These are phyloP conservation scores for Metahyphopichia silvanorum DNA, from an alignment of 805 yeast species.

Conservation along the genomic window DNA sequence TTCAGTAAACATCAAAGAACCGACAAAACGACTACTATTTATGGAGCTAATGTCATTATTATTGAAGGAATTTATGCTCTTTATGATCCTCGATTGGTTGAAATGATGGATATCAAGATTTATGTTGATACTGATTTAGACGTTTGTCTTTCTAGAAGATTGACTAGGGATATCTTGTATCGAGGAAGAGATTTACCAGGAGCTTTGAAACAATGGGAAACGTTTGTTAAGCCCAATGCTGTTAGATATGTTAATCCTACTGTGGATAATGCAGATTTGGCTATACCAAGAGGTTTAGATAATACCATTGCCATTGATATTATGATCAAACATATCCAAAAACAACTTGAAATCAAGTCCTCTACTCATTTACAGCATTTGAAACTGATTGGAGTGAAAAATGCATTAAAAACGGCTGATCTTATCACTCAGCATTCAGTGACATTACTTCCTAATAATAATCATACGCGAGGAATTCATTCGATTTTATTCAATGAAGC, in stretches of 20 bases:
- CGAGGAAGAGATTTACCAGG: conserved; percentile 85
- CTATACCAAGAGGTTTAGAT: conserved; percentile 89
- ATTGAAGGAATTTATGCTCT: conserved; percentile 89
- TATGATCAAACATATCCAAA: conserved; percentile 74
- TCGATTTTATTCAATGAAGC: conserved; percentile 59
- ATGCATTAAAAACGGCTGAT: conserved; percentile 21
- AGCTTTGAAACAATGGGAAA: conserved; percentile 84
- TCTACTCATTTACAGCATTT: conserved; percentile 63
- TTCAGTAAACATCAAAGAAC: conserved; percentile 70
- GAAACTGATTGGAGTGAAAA: conserved; percentile 49
- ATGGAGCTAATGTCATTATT: conserved; percentile 92
- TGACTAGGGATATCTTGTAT: conserved; percentile 80
- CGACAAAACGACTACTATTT: conserved; percentile 65
- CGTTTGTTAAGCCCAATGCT: conserved; percentile 89
- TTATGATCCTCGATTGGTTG: conserved; percentile 63
- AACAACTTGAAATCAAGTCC: conserved; percentile 66
- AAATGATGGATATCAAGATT: conserved; percentile 79
- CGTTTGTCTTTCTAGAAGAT: conserved; percentile 83
- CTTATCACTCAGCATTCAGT: conserved; percentile 26
- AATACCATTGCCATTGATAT: conserved; percentile 76
- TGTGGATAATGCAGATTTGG: conserved; percentile 74
- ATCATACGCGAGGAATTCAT: conserved; percentile 70
- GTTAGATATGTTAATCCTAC: conserved; percentile 73
- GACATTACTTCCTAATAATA: conserved; percentile 43
- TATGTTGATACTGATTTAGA: conserved; percentile 95